Base-by-base conservation (phyloP, 371 early-diverging fungal genomes). In the Mortierella sp. region DNA sequence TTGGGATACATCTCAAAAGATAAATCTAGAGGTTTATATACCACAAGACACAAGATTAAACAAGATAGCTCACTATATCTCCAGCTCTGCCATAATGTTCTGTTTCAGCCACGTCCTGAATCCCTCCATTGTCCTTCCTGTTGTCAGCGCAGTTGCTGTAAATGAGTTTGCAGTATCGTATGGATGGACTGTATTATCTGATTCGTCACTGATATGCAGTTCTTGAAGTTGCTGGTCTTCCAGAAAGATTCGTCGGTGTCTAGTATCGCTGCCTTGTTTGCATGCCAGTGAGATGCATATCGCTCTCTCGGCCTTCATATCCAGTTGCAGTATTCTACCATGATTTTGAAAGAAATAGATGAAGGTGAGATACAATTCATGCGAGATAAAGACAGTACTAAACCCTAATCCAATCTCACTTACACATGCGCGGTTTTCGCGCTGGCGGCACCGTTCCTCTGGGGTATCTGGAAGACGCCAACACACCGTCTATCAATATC, bases 401-500 rank as follows among this genome's bases (percentile, higher is more conserved):
- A 20, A 61, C 24, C 16, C 4, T 55, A 2, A 20, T 22, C 10
- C 18, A 20, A 26, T 47, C 37, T 8, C 22, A 70, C 66, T 66
- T 62, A 75, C 77, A 76, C 47, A 10, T 52, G 47, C 5, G 65
- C 55, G 14, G 57, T 68, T 18, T 45, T 65, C 39, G 28, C 2
- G 9, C 20, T 22, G 28, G 37, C 64, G 12, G 54, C 16, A 5
- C 59, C 58, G 37, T 58, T 66, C 52, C n/a, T 39, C 20, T 45
- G 64, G 3, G 68, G 68, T 10, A 71, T 57, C 55, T 69, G 57
- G 35, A 83, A 83, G 24, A 83, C 77, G 24, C 83, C 83, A 14
- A 83, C 71, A 26, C 83, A 83, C 10, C 70, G 83, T 20, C 62
- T 58, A 18, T 83, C 83, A 37, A 83, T 83, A 40, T 83, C 83